phyloP scores from a whole-genome alignment of 176 grass and related monocot species.

The Cymbopogon citratus region DNA sequence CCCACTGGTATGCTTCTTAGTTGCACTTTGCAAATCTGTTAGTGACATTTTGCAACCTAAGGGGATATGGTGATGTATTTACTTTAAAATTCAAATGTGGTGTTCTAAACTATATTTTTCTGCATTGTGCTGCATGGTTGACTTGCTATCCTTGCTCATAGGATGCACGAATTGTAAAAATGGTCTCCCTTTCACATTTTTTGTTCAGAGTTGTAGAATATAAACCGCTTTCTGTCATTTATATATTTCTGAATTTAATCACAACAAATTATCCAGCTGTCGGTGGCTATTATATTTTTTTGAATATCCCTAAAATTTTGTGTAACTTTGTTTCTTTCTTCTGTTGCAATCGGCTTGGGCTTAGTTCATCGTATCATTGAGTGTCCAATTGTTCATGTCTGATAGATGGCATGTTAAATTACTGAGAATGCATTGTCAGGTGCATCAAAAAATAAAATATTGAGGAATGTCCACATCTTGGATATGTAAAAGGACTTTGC shows the following conservation, averaged over 20 bases:
- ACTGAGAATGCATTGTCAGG: too few relatives aligned
- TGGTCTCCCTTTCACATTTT: not conserved
- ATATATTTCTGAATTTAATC: not conserved
- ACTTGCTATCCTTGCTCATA: not conserved
- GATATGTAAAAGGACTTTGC: too few relatives aligned
- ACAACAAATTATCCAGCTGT: not conserved
- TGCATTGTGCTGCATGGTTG: slow-evolving; percentile 2
- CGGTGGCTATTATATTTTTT: not conserved
- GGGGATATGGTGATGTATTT: not conserved
- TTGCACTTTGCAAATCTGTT: not conserved
- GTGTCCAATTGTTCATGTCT: too few relatives aligned
- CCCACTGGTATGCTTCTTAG: slow-evolving; percentile 34
- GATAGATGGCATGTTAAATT: too few relatives aligned
- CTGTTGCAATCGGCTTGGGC: too few relatives aligned
- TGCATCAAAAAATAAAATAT: too few relatives aligned
- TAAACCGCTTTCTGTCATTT: slow-evolving; percentile 2
- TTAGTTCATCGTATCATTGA: too few relatives aligned
- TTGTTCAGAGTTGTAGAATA: not conserved
- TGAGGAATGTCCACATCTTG: too few relatives aligned
- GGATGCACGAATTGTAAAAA: not conserved
- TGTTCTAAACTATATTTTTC: not conserved
- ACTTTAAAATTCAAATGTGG: not conserved
- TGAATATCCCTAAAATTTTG: too few relatives aligned
- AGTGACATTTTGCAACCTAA: too few relatives aligned
- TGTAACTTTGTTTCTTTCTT: too few relatives aligned